phyloP scores from a whole-genome alignment of 1,284 basidiomycete genomes.

The Ustilago curta region DNA sequence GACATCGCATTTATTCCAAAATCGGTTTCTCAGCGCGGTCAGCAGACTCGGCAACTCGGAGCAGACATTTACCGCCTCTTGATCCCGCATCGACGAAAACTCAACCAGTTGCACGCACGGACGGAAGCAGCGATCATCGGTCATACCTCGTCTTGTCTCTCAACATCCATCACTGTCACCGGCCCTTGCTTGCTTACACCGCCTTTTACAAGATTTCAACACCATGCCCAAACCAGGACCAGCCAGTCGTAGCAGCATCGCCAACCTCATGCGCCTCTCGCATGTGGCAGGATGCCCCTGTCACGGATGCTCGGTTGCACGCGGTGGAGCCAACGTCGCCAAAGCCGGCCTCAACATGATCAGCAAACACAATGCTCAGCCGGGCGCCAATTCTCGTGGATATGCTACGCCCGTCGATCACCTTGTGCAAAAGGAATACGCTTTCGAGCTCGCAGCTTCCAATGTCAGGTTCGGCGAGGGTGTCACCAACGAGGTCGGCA shows the following conservation, averaged over 20 bases:
- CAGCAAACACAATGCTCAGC: conserved; percentile 47
- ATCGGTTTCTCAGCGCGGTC: background rate
- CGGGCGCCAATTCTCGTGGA: conserved; percentile 48
- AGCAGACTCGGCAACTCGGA: conserved; percentile 30
- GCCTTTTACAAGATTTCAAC: background rate
- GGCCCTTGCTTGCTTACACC: background rate
- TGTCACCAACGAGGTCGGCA: conserved; percentile 80
- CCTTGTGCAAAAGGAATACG: conserved; percentile 84
- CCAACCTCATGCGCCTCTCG: conserved; percentile 62
- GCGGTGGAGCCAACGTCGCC: conserved; percentile 31
- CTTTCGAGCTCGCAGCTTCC: conserved; percentile 94
- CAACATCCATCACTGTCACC: background rate
- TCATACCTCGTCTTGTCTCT: background rate
- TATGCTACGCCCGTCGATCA: conserved; percentile 83
- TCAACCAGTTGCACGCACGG: background rate
- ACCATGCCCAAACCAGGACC: conserved; percentile 53
- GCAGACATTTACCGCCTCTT: conserved; percentile 1
- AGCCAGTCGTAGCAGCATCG: conserved; percentile 39
- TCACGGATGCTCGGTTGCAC: conserved; percentile 56
- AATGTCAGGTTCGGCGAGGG: conserved; percentile 74
- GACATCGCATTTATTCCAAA: background rate
- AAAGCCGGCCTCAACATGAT: conserved; percentile 61
- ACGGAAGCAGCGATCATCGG: background rate
- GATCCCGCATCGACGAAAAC: background rate
- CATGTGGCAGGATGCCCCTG: conserved; percentile 61